Evolutionary conservation across 371 early-diverging fungal species (phyloP), one percentile per base, ranked within the genome.

Genomic region (Lichtheimia hyalospora): DNA sequence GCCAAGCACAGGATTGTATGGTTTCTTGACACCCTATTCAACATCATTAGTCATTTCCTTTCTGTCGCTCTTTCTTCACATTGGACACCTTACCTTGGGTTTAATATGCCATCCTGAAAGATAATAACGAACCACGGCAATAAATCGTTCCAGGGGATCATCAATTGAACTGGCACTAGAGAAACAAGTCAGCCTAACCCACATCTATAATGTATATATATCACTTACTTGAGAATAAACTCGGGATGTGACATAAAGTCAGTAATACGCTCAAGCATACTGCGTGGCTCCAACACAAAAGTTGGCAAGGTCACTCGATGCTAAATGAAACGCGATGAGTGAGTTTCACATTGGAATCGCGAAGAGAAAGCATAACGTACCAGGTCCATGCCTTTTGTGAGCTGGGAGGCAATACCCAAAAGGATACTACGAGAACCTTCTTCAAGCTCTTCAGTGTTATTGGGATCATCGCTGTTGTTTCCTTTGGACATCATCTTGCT

Each of bases 91-190:
- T 79, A 92, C 94, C 84, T 91, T 93, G 39, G 98, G 97, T 63
- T 88, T 89, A 54, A 96, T 93, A 69, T 98, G 97, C 96, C 96
- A 96, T 5, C 97, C 97, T n/a, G 95, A 92, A 55, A 98, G 79
- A 66, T 88, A 97, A 71, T 94, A 98, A 41, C 88, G 82, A 21
- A 93, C 86, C n/a, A 95, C 90, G 39, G 85, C 87, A 13, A 96
- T 76, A 64, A 98, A 95, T 28, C 98, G 83, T 54, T 90, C 85
- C 8, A 89, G 71, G 14, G 96, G 95, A 74, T 96, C 93, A 6
- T 78, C 69, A 53, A 83, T 62, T 60, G 84, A 82, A 59, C 80
- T 73, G 8, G 87, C 88, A 54, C 91, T 90, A 40, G 40, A 39
- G 15, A 5, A 6, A 6, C 24, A 20, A 41, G 34, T 34, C 34